These are phyloP conservation scores for Amaranthus palmeri DNA, from an alignment of 148 eudicot species.

Conservation along the genomic window DNA sequence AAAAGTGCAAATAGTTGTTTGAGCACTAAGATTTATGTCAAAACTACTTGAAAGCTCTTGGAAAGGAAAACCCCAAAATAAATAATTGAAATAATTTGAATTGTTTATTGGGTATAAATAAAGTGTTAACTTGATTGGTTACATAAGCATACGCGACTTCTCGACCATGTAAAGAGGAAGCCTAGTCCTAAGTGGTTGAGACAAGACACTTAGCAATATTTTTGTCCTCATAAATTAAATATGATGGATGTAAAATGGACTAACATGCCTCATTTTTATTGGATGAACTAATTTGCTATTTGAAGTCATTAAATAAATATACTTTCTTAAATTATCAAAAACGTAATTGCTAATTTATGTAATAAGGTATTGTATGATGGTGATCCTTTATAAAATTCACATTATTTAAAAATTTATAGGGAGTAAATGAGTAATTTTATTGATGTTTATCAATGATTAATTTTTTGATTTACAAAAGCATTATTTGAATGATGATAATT, in stretches of 20 bases:
- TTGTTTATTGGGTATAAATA: neutral
- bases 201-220: too few relatives aligned
- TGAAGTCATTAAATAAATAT: neutral
- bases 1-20: neutral
- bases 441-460: too few relatives aligned
- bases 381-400: too few relatives aligned
- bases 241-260: neutral
- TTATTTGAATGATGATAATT: too few relatives aligned
- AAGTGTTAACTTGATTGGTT: conserved; percentile 11
- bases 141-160: conserved; percentile 24
- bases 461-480: too few relatives aligned
- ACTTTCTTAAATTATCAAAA: neutral
- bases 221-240: neutral
- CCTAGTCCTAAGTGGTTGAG: conserved; percentile 7
- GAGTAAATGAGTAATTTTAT: too few relatives aligned
- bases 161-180: conserved; percentile 31
- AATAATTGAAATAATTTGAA: neutral
- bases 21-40: neutral
- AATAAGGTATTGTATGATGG: too few relatives aligned
- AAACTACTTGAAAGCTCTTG: neutral
- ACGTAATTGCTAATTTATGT: neutral
- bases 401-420: too few relatives aligned
- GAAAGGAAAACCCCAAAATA: neutral
- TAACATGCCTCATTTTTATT: conserved; percentile 1
- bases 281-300: neutral